These are phyloP conservation scores for Neodidymelliopsis sp. DNA, from an alignment of 2,329 filamentous ascomycete genomes.

Conservation along the genomic window DNA sequence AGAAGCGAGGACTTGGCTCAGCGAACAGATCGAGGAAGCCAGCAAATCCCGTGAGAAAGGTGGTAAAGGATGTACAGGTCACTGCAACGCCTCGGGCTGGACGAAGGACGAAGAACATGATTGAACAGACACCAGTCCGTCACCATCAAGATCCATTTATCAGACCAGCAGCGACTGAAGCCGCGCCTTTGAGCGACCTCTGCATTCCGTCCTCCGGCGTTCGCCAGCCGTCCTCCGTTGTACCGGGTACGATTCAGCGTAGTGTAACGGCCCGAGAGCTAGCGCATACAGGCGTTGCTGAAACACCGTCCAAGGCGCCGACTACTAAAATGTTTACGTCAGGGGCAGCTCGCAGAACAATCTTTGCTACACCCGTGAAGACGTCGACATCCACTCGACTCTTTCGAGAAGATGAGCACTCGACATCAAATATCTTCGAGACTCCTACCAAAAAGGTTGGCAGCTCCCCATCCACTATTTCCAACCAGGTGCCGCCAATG, in stretches of 20 bases:
- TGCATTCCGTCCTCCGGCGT: conserved; percentile 52
- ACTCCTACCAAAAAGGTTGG: conserved; percentile 33
- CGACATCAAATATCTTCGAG: conserved; percentile 24
- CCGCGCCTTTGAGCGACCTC: conserved; percentile 39
- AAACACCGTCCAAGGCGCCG: conserved; percentile 54
- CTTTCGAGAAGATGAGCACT: conserved; percentile 12
- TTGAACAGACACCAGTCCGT: conserved; percentile 41
- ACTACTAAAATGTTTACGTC: conserved; percentile 39
- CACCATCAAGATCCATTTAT: conserved; percentile 36
- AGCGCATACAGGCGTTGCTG: conserved; percentile 44
- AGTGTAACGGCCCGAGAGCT: conserved; percentile 40
- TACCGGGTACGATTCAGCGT: conserved; percentile 39
- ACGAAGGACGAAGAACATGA: conserved; percentile 42
- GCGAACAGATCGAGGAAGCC: conserved; percentile 40
- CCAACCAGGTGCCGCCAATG: conserved; percentile 14
- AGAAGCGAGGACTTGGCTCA: conserved; percentile 58
- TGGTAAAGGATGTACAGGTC: conserved; percentile 48
- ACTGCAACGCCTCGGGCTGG: conserved; percentile 53
- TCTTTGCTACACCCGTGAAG: conserved; percentile 47
- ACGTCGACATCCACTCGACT: conserved; percentile 1
- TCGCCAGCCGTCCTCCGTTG: conserved; percentile 34
- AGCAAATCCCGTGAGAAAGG: conserved; percentile 37
- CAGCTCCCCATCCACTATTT: conserved; percentile 20
- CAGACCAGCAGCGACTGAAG: conserved; percentile 23
- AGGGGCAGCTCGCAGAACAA: conserved; percentile 33